Evolutionary conservation across 306 rosid species (phyloP).

Genomic region (Dryas alaskensis): DNA sequence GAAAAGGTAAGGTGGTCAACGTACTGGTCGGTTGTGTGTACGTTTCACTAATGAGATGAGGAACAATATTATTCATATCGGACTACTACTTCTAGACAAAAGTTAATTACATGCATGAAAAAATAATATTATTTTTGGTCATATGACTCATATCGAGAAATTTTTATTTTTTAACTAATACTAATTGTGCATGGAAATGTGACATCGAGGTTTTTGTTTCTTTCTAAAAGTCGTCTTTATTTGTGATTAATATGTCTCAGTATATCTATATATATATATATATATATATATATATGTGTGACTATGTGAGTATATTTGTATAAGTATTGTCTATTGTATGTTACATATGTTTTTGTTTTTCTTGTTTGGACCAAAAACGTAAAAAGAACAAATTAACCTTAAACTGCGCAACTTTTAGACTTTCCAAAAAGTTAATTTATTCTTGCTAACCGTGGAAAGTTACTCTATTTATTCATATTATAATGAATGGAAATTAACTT

Average conservation of each 20-base stretch:
- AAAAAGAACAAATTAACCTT: too few relatives aligned
- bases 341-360: too few relatives aligned
- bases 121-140: neutral
- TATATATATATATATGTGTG: too few relatives aligned
- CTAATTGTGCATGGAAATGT: neutral
- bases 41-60: neutral
- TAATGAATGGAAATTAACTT: neutral
- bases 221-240: too few relatives aligned
- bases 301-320: too few relatives aligned
- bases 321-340: too few relatives aligned
- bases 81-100: neutral
- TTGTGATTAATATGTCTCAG: neutral
- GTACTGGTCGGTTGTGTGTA: neutral
- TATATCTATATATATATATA: too few relatives aligned
- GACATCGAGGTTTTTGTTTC: neutral
- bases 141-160: neutral
- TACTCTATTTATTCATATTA: too few relatives aligned
- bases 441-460: neutral
- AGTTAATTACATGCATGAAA: neutral
- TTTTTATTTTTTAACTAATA: neutral
- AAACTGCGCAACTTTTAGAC: neutral
- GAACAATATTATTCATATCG: neutral
- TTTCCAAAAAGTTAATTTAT: neutral
- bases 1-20: slow-evolving; percentile 2
- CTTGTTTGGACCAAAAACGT: too few relatives aligned